Evolutionary conservation across 1,139 yeast species (phyloP), one percentile per base, ranked within the genome.

Genomic region (Nakaseomyces glabratus): DNA sequence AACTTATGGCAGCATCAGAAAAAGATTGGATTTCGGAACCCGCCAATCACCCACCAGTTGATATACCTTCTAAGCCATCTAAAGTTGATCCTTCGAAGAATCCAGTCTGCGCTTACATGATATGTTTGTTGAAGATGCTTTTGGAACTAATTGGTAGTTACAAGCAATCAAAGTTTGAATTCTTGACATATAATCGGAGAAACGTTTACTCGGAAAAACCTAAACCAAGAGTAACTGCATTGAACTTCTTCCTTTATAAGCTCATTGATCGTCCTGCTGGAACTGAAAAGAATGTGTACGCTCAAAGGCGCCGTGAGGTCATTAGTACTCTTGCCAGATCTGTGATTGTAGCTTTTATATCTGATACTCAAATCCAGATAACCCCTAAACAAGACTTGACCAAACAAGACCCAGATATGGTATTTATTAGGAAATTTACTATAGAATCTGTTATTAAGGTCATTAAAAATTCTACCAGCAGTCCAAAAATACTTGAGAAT

Each of bases 91-190:
- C 59, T 49, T 32, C 64, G 9, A 65, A 61, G 33, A 69, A 68
- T 42, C 59, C 63, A 9, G 66, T 71, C 22, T 82, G 79, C 53
- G 67, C 77, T 1, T 77, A 81, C 49, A 74, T 76, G 36, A 69
- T 81, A 33, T 82, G 78, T 51, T 59, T 88, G 28, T 60, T 88
- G 26, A 84, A 78, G 48, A 61, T 74, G 0, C 58, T 86, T 24
- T 68, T 79, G 1, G 97, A 88, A 47, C 61, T 86, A 11, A 58
- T 86, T 13, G 74, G 79, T 2, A 81, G 95, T 1, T 88, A 86
- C 57, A 80, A 79, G 45, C 76, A 75, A 42, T 75, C 90, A 40
- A 88, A 88, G 53, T 67, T 82, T 35, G 95, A 85, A 48, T 82
- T 88, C 49, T 62, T 88, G 38, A 77, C 88, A 0, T 86, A 72